These are phyloP conservation scores for Daedaleopsis sinensis DNA, from an alignment of 768 basidiomycete species.

Conservation along the genomic window DNA sequence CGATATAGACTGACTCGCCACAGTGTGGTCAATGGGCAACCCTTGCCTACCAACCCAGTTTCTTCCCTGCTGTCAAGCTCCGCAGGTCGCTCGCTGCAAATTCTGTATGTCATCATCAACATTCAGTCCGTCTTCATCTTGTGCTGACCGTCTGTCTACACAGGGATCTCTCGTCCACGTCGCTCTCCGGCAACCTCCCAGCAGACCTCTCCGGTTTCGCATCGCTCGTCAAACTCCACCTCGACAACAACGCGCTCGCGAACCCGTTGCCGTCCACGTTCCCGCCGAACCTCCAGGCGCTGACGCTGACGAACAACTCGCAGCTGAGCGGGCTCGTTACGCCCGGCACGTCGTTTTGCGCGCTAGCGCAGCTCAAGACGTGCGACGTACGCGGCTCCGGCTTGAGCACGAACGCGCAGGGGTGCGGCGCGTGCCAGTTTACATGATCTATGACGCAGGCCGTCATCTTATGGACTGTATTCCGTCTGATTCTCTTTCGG, in stretches of 20 bases:
- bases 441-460: neutral
- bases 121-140: neutral
- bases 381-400: conserved; percentile 31
- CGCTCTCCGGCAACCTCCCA: conserved; percentile 42
- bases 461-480: neutral
- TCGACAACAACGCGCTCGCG: conserved; percentile 40
- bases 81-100: conserved; percentile 37
- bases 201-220: conserved; percentile 35
- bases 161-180: conserved; percentile 44
- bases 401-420: conserved; percentile 25
- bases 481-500: neutral
- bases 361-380: conserved; percentile 27
- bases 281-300: conserved; percentile 37
- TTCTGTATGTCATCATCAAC: conserved; percentile 31
- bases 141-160: neutral
- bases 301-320: conserved; percentile 41
- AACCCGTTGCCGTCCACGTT: conserved; percentile 37
- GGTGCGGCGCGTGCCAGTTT: conserved; percentile 32
- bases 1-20: neutral
- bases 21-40: conserved; percentile 43
- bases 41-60: conserved; percentile 35
- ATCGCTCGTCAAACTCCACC: conserved; percentile 40
- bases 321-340: conserved; percentile 36
- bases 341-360: conserved; percentile 30
- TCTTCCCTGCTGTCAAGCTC: conserved; percentile 34